phyloP scores from a whole-genome alignment of 345 rosid species.

The Boechera divaricarpa region DNA sequence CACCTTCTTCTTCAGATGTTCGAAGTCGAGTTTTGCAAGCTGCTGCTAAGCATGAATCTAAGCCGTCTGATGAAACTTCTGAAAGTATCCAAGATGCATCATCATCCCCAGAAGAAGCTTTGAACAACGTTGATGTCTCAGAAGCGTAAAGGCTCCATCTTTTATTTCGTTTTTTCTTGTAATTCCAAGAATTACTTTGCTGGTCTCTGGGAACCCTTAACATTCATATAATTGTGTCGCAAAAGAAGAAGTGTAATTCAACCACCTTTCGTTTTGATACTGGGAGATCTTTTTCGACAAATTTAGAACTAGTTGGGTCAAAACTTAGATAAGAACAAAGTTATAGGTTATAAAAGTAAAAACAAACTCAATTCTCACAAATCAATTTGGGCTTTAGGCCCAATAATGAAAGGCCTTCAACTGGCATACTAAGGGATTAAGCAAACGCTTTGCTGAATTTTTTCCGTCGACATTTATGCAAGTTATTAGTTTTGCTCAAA shows the following conservation, averaged over 20 bases:
- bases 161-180: slow-evolving; percentile 11
- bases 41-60: slow-evolving; percentile 91
- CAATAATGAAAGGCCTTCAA: not conserved
- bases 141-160: slow-evolving; percentile 39
- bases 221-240: slow-evolving; percentile 20
- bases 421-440: no score
- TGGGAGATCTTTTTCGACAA: not conserved
- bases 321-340: not conserved
- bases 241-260: not conserved
- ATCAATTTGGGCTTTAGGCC: not conserved
- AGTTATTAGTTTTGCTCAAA: no score
- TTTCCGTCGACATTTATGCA: no score
- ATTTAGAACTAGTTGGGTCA: not conserved
- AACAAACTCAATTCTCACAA: not conserved
- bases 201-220: slow-evolving; percentile 20
- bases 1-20: slow-evolving; percentile 86
- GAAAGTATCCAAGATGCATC: slow-evolving; percentile 44
- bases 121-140: slow-evolving; percentile 42
- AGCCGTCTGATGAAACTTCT: slow-evolving; percentile 68
- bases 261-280: not conserved
- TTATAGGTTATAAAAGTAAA: not conserved
- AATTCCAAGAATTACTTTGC: slow-evolving; percentile 13
- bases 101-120: slow-evolving; percentile 33
- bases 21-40: slow-evolving; percentile 87
- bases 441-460: no score